Evolutionary conservation across 177 flowering plant species (phyloP).

Genomic region (Tripterygium wilfordii): DNA sequence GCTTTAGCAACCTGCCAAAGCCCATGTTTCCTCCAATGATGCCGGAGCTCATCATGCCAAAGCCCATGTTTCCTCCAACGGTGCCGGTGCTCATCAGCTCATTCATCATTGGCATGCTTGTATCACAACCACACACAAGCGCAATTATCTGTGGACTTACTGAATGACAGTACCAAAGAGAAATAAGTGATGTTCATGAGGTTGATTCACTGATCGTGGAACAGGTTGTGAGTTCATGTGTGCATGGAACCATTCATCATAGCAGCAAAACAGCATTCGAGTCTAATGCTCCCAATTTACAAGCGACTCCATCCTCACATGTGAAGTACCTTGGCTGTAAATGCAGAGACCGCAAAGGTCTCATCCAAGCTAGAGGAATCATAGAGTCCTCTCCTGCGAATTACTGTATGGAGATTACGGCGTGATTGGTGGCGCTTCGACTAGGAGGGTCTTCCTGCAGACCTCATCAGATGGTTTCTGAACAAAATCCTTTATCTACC

Average conservation of each 20-base stretch:
- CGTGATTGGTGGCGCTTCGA: slow-evolving; percentile 44
- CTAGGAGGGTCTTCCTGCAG: slow-evolving; percentile 48
- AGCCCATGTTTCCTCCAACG: slow-evolving; percentile 20
- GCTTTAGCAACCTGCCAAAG: slow-evolving; percentile 20
- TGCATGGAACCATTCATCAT: slow-evolving; percentile 46
- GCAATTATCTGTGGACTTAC: too few species aligned
- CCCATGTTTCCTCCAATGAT: too few species aligned
- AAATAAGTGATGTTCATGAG: too few species aligned
- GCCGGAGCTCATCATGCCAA: too few species aligned
- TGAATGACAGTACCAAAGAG: too few species aligned
- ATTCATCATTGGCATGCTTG: slow-evolving; percentile 15
- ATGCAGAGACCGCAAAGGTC: slow-evolving; percentile 33
- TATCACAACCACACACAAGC: too few species aligned
- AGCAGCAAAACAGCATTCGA: slow-evolving; percentile 37
- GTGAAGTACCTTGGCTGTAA: slow-evolving; percentile 43
- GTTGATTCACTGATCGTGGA: not conserved
- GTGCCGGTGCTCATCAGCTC: slow-evolving; percentile 19
- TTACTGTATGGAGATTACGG: slow-evolving; percentile 29
- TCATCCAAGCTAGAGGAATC: slow-evolving; percentile 34
- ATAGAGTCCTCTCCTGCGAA: slow-evolving; percentile 28
- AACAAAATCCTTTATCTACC: too few species aligned
- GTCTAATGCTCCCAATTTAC: too few species aligned
- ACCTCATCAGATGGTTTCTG: slow-evolving; percentile 55
- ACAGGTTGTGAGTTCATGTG: slow-evolving; percentile 47
- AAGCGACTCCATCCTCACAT: slow-evolving; percentile 43